Evolutionary conservation across 2,329 filamentous ascomycete genomes (phyloP), one percentile per base, ranked within the genome.

Genomic region (Xylogone sp.): DNA sequence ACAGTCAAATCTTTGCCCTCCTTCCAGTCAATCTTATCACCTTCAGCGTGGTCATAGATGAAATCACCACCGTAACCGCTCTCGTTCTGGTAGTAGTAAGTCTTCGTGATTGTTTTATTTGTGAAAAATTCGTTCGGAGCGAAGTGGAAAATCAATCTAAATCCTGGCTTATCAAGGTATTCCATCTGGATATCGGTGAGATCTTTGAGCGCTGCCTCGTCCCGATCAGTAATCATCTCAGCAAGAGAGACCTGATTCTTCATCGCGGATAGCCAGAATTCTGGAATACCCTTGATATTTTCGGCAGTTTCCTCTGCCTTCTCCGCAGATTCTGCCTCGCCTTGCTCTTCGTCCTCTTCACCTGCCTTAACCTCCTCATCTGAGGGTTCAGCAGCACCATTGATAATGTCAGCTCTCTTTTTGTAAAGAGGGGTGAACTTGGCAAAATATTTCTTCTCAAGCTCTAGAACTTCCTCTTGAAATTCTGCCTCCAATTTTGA

Each of bases 231-330:
- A 70, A 99, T 97, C 84, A 97, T 96, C 75, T 99, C 95, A 51
- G 93, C 90, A 51, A 99, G 85, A 24, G 92, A 96, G 65, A 94
- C 84, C 71, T 97, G 93, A 79, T 99, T 99, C 83, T 99, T 99
- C 93, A 99, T 97, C 63, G 95, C 93, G 56, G 93, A 97, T 47
- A 99, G 81, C 94, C 94, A 99, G 82, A 99, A 99, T 75, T 99
- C 94, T 57, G 94, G 94, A 57, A 99, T 97, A 72, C 94, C 94
- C 65, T 84, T 79, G 51, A 77, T 70, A 56, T 77, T 73, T 47
- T 69, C 70, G 34, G 71, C 59, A 65, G 79, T 74, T 65, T 83
- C 79, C 45, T 70, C 62, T 8, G 56, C 42, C 64, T 78, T 74
- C 65, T 84, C 79, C 55, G 73, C 70, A 43, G 69, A 71, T 45